Conservation (phyloP, 108 stramenopile species). For the Cyclotella baltica region DNA sequence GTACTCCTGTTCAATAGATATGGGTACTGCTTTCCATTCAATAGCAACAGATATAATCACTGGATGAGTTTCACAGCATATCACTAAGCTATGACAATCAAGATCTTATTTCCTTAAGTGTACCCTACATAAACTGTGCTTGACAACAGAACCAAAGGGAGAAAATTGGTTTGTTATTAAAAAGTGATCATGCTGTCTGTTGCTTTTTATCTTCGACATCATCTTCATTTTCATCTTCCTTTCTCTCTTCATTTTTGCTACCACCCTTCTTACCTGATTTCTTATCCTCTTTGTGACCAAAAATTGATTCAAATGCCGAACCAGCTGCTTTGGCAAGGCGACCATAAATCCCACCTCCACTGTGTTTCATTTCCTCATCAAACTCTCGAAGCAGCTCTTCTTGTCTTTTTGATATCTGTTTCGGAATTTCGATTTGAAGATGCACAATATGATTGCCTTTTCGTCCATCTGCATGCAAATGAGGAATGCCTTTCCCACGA, state of each 20-base stretch:
- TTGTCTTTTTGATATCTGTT: constrained; percentile 87
- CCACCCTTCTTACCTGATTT: neutral
- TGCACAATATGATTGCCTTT: constrained; percentile 96
- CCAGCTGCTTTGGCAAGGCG: constrained; percentile 74
- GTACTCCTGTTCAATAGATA: too few relatives aligned
- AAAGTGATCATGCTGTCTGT: constrained; percentile 45
- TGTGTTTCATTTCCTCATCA: constrained; percentile 77
- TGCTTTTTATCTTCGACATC: constrained; percentile 51
- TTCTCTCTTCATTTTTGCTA: constrained; percentile 32
- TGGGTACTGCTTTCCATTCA: too few relatives aligned
- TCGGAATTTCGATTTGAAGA: constrained; percentile 92
- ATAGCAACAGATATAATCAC: too few relatives aligned
- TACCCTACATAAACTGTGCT: too few relatives aligned
- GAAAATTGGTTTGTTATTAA: too few relatives aligned
- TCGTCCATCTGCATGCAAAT: constrained; percentile 59
- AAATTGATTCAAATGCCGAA: constrained; percentile 74
- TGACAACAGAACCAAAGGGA: too few relatives aligned
- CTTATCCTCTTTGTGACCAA: constrained; percentile 60
- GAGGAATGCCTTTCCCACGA: constrained; percentile 91
- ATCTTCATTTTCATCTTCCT: constrained; percentile 20
- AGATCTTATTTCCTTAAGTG: too few relatives aligned
- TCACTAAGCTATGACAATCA: too few relatives aligned
- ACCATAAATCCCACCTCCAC: constrained; percentile 70
- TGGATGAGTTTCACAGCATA: too few relatives aligned
- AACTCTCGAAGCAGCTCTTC: constrained; percentile 94